These are phyloP conservation scores for Eleusine coracana DNA, from an alignment of 176 grass and related monocot genomes.

Conservation along the genomic window DNA sequence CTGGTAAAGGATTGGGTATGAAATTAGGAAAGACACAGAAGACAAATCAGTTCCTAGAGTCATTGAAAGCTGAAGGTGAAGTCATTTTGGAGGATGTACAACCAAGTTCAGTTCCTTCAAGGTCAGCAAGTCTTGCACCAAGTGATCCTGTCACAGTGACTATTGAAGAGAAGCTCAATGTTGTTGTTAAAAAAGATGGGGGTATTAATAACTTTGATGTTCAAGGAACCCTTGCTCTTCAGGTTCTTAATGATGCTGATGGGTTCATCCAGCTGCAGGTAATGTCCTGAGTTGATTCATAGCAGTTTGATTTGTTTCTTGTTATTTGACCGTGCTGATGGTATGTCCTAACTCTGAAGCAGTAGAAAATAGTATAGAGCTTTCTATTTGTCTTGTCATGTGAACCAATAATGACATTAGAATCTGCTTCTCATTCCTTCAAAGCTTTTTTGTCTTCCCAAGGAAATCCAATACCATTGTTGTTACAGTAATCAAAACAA, in stretches of 20 bases:
- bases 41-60: slow-evolving; percentile 87
- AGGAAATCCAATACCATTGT: not conserved
- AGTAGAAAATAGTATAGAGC: not conserved
- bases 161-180: slow-evolving; percentile 83
- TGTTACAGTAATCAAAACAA: not conserved
- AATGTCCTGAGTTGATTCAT: slow-evolving; percentile 3
- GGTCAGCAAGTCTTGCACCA: slow-evolving; percentile 48
- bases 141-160: slow-evolving; percentile 79
- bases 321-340: not conserved
- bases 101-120: slow-evolving; percentile 46
- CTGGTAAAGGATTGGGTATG: slow-evolving; percentile 87
- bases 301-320: not conserved
- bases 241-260: slow-evolving; percentile 80
- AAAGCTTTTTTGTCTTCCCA: not conserved
- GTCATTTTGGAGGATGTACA: slow-evolving; percentile 86
- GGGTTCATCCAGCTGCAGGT: slow-evolving; percentile 90
- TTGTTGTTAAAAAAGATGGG: slow-evolving; percentile 70
- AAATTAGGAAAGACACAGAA: slow-evolving; percentile 79
- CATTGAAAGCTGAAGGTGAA: slow-evolving; percentile 90
- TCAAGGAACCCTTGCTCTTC: slow-evolving; percentile 84
- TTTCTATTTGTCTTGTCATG: not conserved
- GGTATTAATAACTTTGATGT: slow-evolving; percentile 81
- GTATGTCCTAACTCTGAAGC: not conserved
- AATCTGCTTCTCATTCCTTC: not conserved
- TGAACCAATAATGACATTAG: not conserved